Evolutionary conservation across 2,329 filamentous ascomycete genomes (phyloP), one percentile per base, ranked within the genome.

Genomic region (Fusarium bactridioides): DNA sequence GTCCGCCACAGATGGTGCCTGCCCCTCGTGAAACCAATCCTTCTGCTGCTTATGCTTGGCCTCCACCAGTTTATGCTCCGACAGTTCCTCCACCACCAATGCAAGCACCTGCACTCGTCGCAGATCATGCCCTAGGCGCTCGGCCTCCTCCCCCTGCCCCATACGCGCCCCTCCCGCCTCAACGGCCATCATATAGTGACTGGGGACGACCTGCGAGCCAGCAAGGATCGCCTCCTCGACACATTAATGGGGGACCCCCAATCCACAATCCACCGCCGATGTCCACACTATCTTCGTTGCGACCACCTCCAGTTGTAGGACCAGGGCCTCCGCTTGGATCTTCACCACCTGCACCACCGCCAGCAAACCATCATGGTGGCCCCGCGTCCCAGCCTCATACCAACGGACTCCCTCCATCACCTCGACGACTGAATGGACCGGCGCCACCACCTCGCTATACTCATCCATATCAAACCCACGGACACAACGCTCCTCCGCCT

Each of bases 141-240:
- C 78, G 80, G 40, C 77, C 78, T 45, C 65, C 74, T 48, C 72
- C 70, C 53, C 57, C 77, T 47, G 78, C 80, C 40, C 67, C 74
- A 25, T 82, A 79, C 50, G 69, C 77, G 11, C 71, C 79, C 25
- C 76, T 77, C 15, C 73, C 77, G n/a, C 72, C 75, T 56, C 73
- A 76, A 19, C 79, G 74, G 15, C 65, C 74, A 13, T 59, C 75
- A 31, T 81, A 83, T 76, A 78, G 78, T 45, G 86, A 87, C 64
- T 90, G 88, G 85, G 84, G 86, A 33, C 85, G 86, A 25, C 83
- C 84, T 19, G 80, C 85, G 25, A 84, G 86, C 38, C 86, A 86
- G 58, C 85, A 87, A 67, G 83, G 84, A 41, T 83, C 87, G 7
- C 80, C 84, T 40, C 78, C 84, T 33, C 84, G 85, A 59, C 84